Conservation (phyloP, 176 grass and related monocot genomes). For the Tuctoria greenei region DNA sequence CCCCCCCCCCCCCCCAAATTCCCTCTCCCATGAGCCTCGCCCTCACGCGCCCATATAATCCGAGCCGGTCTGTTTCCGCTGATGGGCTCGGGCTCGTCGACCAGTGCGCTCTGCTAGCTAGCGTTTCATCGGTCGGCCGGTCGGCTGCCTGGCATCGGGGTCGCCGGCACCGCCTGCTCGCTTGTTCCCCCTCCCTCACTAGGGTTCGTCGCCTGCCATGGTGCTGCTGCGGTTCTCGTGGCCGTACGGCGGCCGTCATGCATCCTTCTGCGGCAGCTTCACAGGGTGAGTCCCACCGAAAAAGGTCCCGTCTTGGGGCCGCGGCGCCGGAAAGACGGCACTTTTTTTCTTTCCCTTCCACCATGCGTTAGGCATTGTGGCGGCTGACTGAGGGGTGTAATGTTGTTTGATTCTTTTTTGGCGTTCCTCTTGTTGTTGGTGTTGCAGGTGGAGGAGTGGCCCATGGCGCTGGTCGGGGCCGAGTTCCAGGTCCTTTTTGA, state of each 20-base stretch:
- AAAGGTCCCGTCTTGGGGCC: constrained; percentile 9
- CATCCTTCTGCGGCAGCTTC: constrained; percentile 58
- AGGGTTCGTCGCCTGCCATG: constrained; percentile 54
- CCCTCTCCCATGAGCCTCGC: constrained; percentile 23
- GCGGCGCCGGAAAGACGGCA: neutral
- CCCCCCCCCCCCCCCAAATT: constrained; percentile 18
- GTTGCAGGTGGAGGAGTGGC: constrained; percentile 48
- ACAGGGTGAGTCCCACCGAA: constrained; percentile 31
- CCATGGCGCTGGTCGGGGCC: constrained; percentile 44
- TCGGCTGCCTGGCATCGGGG: neutral
- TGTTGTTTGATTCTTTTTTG: constrained; percentile 23
- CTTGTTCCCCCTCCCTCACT: neutral
- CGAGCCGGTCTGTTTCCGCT: neutral
- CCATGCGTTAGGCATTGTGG: neutral
- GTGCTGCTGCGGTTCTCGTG: constrained; percentile 55
- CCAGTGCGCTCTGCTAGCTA: neutral
- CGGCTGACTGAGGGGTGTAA: neutral
- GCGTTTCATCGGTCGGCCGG: neutral
- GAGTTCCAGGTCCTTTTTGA: constrained; percentile 62
- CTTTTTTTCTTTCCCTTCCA: neutral
- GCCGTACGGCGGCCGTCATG: constrained; percentile 49
- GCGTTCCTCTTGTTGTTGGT: neutral
- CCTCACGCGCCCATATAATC: constrained; percentile 16
- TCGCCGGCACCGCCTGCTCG: constrained; percentile 3
- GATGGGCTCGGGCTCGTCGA: constrained; percentile 6